Conservation (phyloP, 805 yeast species). For the Metschnikowia baotianmanensis region DNA sequence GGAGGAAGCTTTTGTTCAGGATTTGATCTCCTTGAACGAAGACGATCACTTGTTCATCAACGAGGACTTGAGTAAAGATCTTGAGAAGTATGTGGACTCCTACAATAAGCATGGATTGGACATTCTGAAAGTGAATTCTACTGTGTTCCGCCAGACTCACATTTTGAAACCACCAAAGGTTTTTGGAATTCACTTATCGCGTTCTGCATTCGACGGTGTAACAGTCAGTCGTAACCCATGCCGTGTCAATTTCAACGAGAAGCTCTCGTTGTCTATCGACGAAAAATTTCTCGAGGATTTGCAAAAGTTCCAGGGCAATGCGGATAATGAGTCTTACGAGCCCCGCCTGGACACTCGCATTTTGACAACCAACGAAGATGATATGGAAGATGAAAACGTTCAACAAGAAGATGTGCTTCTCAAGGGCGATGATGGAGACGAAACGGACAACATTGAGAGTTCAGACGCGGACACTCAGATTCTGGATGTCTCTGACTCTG, state of each 20-base stretch:
- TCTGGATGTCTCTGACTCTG: slow-evolving; percentile 12
- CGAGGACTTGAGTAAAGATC: slow-evolving; percentile 56
- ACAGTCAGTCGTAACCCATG: slow-evolving; percentile 73
- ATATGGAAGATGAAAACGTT: slow-evolving; percentile 30
- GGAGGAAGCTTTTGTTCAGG: slow-evolving; percentile 26
- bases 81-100: slow-evolving; percentile 46
- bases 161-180: slow-evolving; percentile 67
- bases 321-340: slow-evolving; percentile 18
- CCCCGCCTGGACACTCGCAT: slow-evolving; percentile 16
- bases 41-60: slow-evolving; percentile 50
- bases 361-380: slow-evolving; percentile 26
- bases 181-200: slow-evolving; percentile 77
- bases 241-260: slow-evolving; percentile 62
- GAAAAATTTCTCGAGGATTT: slow-evolving; percentile 36
- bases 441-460: slow-evolving; percentile 18
- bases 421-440: slow-evolving; percentile 31
- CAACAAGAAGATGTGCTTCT: slow-evolving; percentile 41
- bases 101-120: slow-evolving; percentile 46
- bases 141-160: slow-evolving; percentile 63
- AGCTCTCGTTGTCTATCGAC: slow-evolving; percentile 48
- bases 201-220: slow-evolving; percentile 73
- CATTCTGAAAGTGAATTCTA: slow-evolving; percentile 50
- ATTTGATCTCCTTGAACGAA: slow-evolving; percentile 34
- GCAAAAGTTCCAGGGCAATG: slow-evolving; percentile 31
- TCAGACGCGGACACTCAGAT: slow-evolving; percentile 11